Percentiles rank a stretch among this genome's conserved stretches.
phyloP scores from a whole-genome alignment of 371 early-diverging fungal genomes.

The Mucor velutinosus region DNA sequence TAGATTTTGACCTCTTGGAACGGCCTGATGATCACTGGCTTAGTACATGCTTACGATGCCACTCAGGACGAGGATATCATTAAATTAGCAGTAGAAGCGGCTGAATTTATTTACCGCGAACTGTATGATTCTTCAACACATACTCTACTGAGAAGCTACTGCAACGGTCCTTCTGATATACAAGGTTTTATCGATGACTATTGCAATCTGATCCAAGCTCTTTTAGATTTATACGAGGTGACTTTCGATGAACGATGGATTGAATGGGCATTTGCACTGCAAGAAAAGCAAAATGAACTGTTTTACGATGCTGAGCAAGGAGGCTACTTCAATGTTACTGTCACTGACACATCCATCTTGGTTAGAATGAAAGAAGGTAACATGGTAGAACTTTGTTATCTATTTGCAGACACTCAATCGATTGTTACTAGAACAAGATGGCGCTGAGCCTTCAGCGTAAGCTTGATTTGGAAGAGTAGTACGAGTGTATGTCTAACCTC shows the following conservation, averaged over 20 bases:
- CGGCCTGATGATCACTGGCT: constrained; percentile 61
- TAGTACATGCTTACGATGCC: constrained; percentile 44
- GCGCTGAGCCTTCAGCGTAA: constrained; percentile 66
- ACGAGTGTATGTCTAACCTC: neutral
- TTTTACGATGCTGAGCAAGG: constrained; percentile 60
- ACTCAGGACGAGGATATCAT: constrained; percentile 31
- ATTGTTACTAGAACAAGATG: constrained; percentile 55
- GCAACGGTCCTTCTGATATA: constrained; percentile 52
- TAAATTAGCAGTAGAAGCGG: constrained; percentile 48
- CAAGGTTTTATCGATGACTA: constrained; percentile 69
- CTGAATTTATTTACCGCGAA: constrained; percentile 50
- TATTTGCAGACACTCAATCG: neutral
- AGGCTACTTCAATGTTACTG: constrained; percentile 57
- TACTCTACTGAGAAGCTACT: constrained; percentile 48
- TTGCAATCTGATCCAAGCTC: constrained; percentile 49
- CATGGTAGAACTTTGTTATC: neutral
- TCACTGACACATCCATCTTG: constrained; percentile 48
- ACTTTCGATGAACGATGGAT: constrained; percentile 57
- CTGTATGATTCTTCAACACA: constrained; percentile 42
- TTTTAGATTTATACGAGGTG: constrained; percentile 65
- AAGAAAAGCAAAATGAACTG: constrained; percentile 54
- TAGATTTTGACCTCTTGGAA: constrained; percentile 55
- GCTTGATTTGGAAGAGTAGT: neutral
- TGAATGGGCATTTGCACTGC: constrained; percentile 59
- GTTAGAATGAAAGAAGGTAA: constrained; percentile 66